Percentiles rank a stretch among this genome's conserved stretches.
These are phyloP conservation scores for Canavalia gladiata DNA, from an alignment of 306 rosid genomes.

Conservation along the genomic window DNA sequence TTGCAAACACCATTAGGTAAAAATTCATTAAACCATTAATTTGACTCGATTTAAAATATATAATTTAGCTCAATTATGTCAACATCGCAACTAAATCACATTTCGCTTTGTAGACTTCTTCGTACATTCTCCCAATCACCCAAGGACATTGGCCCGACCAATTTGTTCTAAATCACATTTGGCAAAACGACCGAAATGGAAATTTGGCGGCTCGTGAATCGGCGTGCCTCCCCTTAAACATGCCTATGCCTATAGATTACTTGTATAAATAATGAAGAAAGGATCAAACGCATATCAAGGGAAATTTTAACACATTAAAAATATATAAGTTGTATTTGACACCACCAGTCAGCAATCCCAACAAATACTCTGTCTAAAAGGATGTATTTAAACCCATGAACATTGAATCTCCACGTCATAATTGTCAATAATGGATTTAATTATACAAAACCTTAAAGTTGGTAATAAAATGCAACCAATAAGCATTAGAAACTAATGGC, in stretches of 20 bases:
- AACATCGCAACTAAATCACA: too few species aligned
- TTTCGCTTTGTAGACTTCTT: too few species aligned
- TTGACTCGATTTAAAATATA: too few species aligned
- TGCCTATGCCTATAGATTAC: background rate
- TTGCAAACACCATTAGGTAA: too few species aligned
- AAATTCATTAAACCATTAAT: too few species aligned
- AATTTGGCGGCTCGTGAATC: background rate
- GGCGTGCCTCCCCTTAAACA: background rate
- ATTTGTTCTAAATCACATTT: background rate
- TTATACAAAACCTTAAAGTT: constrained; percentile 48
- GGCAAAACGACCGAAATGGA: background rate
- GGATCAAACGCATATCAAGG: background rate
- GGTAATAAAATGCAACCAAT: constrained; percentile 50
- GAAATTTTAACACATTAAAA: background rate
- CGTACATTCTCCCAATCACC: background rate
- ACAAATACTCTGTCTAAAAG: constrained; percentile 28
- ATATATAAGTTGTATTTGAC: background rate
- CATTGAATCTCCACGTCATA: constrained; percentile 53
- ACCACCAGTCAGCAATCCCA: constrained; percentile 20
- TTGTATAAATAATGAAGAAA: background rate
- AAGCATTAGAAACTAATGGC: constrained; percentile 53
- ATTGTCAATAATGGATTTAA: constrained; percentile 51
- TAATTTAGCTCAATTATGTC: too few species aligned
- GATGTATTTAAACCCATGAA: constrained; percentile 46
- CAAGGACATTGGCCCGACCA: background rate